A percentile compares a stretch with the other conserved stretches of the same genome.
Evolutionary conservation across 75 land plant genomes (phyloP).

Genomic region (Azolla pinnata): DNA sequence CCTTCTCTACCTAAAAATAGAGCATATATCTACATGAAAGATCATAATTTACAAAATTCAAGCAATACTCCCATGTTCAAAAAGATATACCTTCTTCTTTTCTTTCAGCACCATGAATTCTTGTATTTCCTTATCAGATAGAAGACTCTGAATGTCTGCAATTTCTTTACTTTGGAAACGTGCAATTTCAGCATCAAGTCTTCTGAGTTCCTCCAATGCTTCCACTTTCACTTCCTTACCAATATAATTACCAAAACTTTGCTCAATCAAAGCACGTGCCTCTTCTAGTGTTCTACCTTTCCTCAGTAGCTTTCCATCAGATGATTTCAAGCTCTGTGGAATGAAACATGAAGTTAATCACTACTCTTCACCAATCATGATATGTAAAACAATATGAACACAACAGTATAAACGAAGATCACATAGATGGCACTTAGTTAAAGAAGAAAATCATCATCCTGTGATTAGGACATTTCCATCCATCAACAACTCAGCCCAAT

Average conservation of each 20-base stretch:
- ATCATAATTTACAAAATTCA: background rate
- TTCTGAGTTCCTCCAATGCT: conserved; percentile 58
- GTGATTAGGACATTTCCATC: too few species aligned
- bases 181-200: conserved; percentile 50
- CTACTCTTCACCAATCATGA: too few species aligned
- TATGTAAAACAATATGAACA: too few species aligned
- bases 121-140: conserved; percentile 43
- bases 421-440: too few species aligned
- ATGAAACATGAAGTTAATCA: conserved; percentile 7
- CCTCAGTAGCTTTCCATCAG: conserved; percentile 26
- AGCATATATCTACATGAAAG: background rate
- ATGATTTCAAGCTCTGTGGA: background rate
- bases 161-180: conserved; percentile 40
- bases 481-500: too few species aligned
- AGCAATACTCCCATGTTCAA: too few species aligned
- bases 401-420: too few species aligned
- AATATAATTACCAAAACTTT: conserved; percentile 97
- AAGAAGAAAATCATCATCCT: too few species aligned
- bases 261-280: conserved; percentile 82
- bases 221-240: conserved; percentile 89
- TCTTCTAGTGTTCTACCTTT: conserved; percentile 68
- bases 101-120: conserved; percentile 52
- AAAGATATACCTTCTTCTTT: conserved; percentile 32
- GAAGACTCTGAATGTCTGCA: conserved; percentile 33
- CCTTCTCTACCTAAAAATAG: conserved; percentile 69